Percentiles rank a stretch among this genome's conserved stretches.
phyloP scores from a whole-genome alignment of 2,329 filamentous ascomycete species.

The Pseudopithomyces maydicus region DNA sequence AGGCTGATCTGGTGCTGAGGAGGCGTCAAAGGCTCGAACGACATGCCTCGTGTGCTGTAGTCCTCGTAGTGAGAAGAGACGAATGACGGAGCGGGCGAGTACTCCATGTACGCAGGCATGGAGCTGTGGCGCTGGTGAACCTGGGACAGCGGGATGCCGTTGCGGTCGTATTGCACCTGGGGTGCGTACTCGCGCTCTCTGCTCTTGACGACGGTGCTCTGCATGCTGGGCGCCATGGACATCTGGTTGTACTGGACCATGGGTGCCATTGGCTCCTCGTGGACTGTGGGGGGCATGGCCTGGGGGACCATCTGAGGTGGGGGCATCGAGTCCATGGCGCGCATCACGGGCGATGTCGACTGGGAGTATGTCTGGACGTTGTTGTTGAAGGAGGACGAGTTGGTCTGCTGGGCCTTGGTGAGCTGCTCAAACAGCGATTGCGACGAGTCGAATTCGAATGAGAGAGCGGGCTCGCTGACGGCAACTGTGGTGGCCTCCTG shows the following conservation, averaged over 20 bases:
- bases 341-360: constrained; percentile 85
- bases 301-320: constrained; percentile 81
- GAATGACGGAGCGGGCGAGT: constrained; percentile 96
- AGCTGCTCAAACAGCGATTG: constrained; percentile 99
- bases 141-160: constrained; percentile 81
- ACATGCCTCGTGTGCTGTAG: constrained; percentile 94
- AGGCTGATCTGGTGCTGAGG: constrained; percentile 87
- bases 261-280: constrained; percentile 64
- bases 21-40: constrained; percentile 95
- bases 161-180: constrained; percentile 87
- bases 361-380: constrained; percentile 71
- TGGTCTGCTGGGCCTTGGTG: constrained; percentile 98
- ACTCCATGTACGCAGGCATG: constrained; percentile 98
- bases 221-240: constrained; percentile 73
- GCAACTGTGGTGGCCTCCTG: constrained; percentile 97
- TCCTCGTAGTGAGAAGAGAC: constrained; percentile 99
- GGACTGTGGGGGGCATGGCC: constrained; percentile 55
- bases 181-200: constrained; percentile 78
- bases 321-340: constrained; percentile 91
- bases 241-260: constrained; percentile 76
- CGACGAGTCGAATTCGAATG: constrained; percentile 98
- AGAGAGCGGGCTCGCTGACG: constrained; percentile 94
- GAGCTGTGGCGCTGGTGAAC: constrained; percentile 92
- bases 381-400: constrained; percentile 93
- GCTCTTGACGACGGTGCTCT: constrained; percentile 75